phyloP scores from a whole-genome alignment of 2,329 filamentous ascomycete genomes.

The Elsinoe australis region DNA sequence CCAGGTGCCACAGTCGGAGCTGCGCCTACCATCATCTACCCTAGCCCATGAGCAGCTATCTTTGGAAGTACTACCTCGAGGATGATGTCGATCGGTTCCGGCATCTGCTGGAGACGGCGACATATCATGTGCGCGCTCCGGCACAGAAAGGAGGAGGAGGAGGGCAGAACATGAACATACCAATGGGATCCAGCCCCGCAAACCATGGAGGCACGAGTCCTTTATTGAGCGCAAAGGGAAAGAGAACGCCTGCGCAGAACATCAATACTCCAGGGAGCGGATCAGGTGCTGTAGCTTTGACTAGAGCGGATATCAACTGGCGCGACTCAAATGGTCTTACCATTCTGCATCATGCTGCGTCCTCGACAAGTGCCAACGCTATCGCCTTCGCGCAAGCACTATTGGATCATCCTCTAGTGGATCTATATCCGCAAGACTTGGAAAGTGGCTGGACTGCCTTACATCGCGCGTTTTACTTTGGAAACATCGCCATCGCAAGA shows the following conservation, averaged over 20 bases:
- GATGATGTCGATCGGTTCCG: constrained; percentile 95
- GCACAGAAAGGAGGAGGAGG: constrained; percentile 44
- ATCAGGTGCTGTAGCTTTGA: constrained; percentile 41
- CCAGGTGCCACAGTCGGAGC: constrained; percentile 66
- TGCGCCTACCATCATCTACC: constrained; percentile 36
- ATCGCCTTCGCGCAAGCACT: constrained; percentile 69
- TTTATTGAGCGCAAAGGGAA: constrained; percentile 27
- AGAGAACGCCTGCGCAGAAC: constrained; percentile 23
- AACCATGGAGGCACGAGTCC: constrained; percentile 13
- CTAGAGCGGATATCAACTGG: constrained; percentile 68
- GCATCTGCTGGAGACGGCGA: constrained; percentile 70
- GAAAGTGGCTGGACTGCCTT: constrained; percentile 96
- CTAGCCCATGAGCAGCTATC: constrained; percentile 81
- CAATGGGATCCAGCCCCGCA: constrained; percentile 9
- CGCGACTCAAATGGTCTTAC: constrained; percentile 77
- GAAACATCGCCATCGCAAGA: constrained; percentile 79
- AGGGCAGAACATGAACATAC: constrained; percentile 28
- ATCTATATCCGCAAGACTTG: constrained; percentile 76
- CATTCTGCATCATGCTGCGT: constrained; percentile 74
- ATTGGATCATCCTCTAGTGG: constrained; percentile 71
- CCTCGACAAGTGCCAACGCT: constrained; percentile 62
- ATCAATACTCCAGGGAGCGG: constrained; percentile 39
- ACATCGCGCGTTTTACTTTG: constrained; percentile 81
- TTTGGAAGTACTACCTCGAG: constrained; percentile 96
- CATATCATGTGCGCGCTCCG: constrained; percentile 46